Evolutionary conservation across 2,329 filamentous ascomycete genomes (phyloP).

Genomic region (Ophiostoma novo-ulmi): DNA sequence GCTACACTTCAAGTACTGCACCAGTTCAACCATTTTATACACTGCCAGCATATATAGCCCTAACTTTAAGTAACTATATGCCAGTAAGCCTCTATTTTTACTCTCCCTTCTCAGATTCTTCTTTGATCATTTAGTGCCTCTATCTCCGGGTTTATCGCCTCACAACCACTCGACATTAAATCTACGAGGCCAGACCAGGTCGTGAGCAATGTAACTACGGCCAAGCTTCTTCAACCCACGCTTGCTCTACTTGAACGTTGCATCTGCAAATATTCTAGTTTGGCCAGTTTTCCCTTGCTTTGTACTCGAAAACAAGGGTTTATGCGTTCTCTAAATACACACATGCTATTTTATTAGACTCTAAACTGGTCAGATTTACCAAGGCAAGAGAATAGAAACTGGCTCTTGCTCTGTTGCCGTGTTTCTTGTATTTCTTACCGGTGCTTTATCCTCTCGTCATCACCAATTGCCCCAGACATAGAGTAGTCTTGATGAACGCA

Average conservation of each 20-base stretch:
- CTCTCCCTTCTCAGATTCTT: not conserved
- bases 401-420: too few relatives aligned
- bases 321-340: not conserved
- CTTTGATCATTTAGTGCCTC: not conserved
- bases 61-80: not conserved
- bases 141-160: not conserved
- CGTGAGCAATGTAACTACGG: not conserved
- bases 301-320: constrained; percentile 3
- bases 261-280: not conserved
- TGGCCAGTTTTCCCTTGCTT: not conserved
- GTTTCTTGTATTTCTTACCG: not conserved
- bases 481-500: not conserved
- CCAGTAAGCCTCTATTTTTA: not conserved
- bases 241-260: not conserved
- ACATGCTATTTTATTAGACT: not conserved
- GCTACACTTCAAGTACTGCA: constrained; percentile 7
- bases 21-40: not conserved
- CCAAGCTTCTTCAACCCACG: not conserved
- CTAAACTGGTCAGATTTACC: not conserved
- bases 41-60: not conserved
- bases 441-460: not conserved
- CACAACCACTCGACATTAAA: not conserved
- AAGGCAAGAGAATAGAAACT: too few relatives aligned
- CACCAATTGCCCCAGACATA: not conserved
- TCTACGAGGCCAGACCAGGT: not conserved